Evolutionary conservation across 345 rosid species (phyloP).

Genomic region (Linum trigynum): DNA sequence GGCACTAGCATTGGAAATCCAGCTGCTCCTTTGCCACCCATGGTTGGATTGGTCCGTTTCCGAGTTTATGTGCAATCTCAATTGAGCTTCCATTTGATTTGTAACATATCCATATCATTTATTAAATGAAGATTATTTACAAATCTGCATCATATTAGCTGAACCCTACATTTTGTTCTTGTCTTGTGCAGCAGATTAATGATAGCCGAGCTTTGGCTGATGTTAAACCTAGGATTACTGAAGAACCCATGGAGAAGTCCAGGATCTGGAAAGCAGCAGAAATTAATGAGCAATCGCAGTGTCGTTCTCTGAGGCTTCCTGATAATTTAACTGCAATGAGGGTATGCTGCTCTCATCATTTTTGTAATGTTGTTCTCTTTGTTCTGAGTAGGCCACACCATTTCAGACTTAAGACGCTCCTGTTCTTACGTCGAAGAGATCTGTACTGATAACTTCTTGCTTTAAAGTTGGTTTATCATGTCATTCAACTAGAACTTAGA

Average conservation of each 20-base stretch:
- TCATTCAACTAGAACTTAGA: no score
- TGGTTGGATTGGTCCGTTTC: slow-evolving; percentile 50
- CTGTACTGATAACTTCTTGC: neutral
- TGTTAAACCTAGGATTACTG: slow-evolving; percentile 57
- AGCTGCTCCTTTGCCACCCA: slow-evolving; percentile 39
- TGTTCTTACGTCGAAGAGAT: neutral
- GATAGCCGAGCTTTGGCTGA: slow-evolving; percentile 47
- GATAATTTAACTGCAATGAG: slow-evolving; percentile 43
- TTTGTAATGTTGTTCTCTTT: neutral
- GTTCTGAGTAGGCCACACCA: neutral
- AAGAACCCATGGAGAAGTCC: slow-evolving; percentile 49
- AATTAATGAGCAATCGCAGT: slow-evolving; percentile 64
- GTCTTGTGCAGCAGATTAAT: slow-evolving; percentile 31
- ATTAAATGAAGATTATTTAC: neutral
- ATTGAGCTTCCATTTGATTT: no score
- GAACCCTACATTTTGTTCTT: neutral
- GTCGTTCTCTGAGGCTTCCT: slow-evolving; percentile 61
- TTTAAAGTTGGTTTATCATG: no score
- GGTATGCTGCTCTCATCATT: slow-evolving; percentile 29
- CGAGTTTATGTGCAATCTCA: slow-evolving; percentile 1
- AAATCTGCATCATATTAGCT: neutral
- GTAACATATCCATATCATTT: no score
- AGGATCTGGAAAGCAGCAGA: slow-evolving; percentile 62
- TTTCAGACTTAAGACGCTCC: neutral
- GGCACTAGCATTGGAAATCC: slow-evolving; percentile 48